Conservation (phyloP, 768 basidiomycete species). For the Lentinula sp. region DNA sequence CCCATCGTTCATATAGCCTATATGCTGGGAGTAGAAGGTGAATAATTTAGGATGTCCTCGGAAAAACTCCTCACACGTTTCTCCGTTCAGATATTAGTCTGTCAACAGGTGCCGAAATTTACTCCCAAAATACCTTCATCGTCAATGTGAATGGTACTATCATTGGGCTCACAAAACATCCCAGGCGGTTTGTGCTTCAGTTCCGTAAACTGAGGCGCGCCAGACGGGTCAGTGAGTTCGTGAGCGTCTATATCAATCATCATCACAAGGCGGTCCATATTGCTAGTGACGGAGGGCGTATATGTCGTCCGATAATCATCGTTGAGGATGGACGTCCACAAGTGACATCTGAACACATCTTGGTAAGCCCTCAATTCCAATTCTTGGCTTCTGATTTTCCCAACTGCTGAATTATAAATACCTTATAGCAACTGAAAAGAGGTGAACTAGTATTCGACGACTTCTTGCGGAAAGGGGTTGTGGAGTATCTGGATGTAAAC, state of each 20-base stretch:
- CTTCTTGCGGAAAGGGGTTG: slow-evolving; percentile 85
- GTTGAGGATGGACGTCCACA: slow-evolving; percentile 76
- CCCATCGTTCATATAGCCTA: slow-evolving; percentile 86
- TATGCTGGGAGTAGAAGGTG: slow-evolving; percentile 97
- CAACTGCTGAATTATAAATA: background rate
- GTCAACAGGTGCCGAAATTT: slow-evolving; percentile 92
- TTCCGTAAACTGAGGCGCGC: slow-evolving; percentile 92
- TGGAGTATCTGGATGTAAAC: slow-evolving; percentile 98
- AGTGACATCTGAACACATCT: slow-evolving; percentile 76
- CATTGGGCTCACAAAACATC: slow-evolving; percentile 85
- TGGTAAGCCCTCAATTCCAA: slow-evolving; percentile 36
- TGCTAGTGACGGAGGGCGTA: slow-evolving; percentile 94
- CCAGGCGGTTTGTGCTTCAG: slow-evolving; percentile 78
- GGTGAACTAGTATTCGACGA: slow-evolving; percentile 84
- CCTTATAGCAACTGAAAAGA: slow-evolving; percentile 66
- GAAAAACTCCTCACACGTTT: slow-evolving; percentile 6
- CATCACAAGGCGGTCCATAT: slow-evolving; percentile 95
- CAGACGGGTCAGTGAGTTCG: slow-evolving; percentile 91
- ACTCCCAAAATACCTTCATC: slow-evolving; percentile 86
- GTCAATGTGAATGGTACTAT: slow-evolving; percentile 97
- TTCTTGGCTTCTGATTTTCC: background rate
- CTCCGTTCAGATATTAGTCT: slow-evolving; percentile 72
- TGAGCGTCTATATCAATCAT: slow-evolving; percentile 92
- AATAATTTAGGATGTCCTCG: slow-evolving; percentile 14
- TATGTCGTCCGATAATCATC: slow-evolving; percentile 96